A percentile compares a stretch with the other conserved stretches of the same genome.
Conservation (phyloP, 495 filamentous ascomycete genomes). For the Pyrenula massariospora region DNA sequence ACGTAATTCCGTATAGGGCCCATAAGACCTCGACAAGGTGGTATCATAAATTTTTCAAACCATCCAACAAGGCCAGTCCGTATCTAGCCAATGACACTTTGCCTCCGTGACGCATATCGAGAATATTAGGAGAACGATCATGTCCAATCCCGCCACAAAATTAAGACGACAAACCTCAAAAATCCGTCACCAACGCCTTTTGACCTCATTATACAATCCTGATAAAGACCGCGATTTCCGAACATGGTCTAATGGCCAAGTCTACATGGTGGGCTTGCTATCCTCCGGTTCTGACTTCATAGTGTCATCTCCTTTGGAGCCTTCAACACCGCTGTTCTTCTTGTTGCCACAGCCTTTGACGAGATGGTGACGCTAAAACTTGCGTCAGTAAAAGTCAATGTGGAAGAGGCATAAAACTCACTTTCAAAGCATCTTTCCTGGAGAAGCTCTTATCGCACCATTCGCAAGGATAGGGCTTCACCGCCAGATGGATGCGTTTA, state of each 20-base stretch:
- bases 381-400: slow-evolving; percentile 4
- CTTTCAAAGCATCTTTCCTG: slow-evolving; percentile 94
- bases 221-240: background rate
- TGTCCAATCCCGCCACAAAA: background rate
- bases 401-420: slow-evolving; percentile 23
- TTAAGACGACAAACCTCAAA: background rate
- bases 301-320: background rate
- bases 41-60: background rate
- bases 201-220: background rate
- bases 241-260: background rate
- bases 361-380: slow-evolving; percentile 68
- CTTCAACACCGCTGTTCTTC: slow-evolving; percentile 12
- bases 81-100: background rate
- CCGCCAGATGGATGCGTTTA: slow-evolving; percentile 85
- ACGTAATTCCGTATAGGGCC: too few relatives aligned
- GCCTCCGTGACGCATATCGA: background rate
- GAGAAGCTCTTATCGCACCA: slow-evolving; percentile 97
- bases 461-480: slow-evolving; percentile 88
- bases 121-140: background rate
- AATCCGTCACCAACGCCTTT: background rate
- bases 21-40: background rate
- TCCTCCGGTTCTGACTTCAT: background rate
- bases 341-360: slow-evolving; percentile 84
- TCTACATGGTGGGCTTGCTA: background rate
- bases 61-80: background rate